Percentiles rank a stretch among this genome's conserved stretches.
Conservation (phyloP, 169 alveolate genomes). For the Prorocentrum cordatum region DNA sequence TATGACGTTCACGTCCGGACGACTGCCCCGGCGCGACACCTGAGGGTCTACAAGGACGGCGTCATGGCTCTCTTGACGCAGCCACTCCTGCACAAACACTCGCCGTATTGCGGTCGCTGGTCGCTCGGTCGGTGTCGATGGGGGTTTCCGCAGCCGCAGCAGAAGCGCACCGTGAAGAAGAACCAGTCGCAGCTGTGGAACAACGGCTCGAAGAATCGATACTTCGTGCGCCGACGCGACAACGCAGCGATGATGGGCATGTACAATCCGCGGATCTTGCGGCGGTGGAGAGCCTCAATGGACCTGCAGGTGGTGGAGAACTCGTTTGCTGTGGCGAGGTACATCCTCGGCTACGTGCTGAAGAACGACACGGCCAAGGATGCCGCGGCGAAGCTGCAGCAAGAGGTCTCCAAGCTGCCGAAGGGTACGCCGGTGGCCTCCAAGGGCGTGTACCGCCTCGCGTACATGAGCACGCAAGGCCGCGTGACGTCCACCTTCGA, state of each 20-base stretch:
- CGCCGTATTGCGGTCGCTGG: no score
- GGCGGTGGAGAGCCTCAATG: not conserved
- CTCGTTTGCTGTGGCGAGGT: not conserved
- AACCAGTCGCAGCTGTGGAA: no score
- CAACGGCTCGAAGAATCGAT: no score
- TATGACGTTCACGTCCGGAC: no score
- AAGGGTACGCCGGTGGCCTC: not conserved
- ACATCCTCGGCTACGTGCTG: not conserved
- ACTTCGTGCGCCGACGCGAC: not conserved
- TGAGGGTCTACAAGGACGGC: no score
- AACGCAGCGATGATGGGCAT: not conserved
- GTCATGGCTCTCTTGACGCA: no score
- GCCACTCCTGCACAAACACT: no score
- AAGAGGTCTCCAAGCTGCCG: not conserved
- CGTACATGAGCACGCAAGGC: not conserved
- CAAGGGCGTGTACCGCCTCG: not conserved
- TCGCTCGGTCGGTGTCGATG: no score
- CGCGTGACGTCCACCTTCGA: not conserved
- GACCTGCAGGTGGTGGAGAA: not conserved
- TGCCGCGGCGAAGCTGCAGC: not conserved
- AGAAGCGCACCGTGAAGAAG: no score
- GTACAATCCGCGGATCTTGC: not conserved
- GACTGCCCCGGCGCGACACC: no score
- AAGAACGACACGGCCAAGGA: not conserved
- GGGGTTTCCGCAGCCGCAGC: no score